Percentiles rank a stretch among this genome's conserved stretches.
Conservation (phyloP, 352 stramenopile genomes). For the Phytopythium oedochilum region DNA sequence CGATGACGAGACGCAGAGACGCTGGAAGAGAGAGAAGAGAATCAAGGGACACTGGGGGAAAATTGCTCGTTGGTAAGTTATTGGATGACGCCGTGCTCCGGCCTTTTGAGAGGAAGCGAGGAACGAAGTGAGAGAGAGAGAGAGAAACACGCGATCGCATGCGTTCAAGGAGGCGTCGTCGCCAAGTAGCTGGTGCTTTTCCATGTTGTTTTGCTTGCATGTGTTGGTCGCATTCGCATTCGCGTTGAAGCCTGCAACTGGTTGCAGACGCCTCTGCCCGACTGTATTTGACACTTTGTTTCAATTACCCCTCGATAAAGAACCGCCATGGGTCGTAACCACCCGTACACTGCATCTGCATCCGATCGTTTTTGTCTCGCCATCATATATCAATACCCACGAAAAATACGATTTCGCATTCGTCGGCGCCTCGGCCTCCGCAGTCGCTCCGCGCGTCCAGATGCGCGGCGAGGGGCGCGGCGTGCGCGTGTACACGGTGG, state of each 20-base stretch:
- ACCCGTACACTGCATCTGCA: no score
- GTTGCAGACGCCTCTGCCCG: no score
- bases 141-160: not conserved
- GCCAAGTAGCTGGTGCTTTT: not conserved
- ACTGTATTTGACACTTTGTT: no score
- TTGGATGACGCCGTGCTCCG: slow-evolving; percentile 18
- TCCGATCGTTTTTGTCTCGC: no score
- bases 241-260: no score
- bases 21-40: not conserved
- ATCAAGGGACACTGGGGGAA: slow-evolving; percentile 14
- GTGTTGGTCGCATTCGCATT: no score
- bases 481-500: slow-evolving; percentile 56
- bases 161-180: not conserved
- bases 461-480: slow-evolving; percentile 5
- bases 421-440: no score
- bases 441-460: no score
- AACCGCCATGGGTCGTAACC: no score
- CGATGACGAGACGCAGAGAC: not conserved
- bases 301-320: no score
- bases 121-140: not conserved
- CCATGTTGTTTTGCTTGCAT: not conserved
- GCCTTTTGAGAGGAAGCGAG: slow-evolving; percentile 1
- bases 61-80: slow-evolving; percentile 46
- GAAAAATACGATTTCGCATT: no score
- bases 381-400: no score